phyloP scores from a whole-genome alignment of 345 rosid species.

The Isatis tinctoria region DNA sequence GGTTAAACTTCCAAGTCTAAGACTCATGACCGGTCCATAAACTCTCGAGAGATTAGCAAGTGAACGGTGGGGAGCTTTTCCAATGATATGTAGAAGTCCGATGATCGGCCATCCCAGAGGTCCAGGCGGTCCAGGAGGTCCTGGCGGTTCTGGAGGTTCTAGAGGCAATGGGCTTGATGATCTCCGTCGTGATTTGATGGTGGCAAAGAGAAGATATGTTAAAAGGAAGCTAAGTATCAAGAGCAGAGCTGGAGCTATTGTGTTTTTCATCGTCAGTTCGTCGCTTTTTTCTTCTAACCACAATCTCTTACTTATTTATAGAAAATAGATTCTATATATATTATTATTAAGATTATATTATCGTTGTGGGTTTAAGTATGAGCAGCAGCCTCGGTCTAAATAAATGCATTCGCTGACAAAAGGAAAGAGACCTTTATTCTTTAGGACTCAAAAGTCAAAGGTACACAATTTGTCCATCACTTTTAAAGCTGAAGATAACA shows the following conservation, averaged over 20 bases:
- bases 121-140: slow-evolving; percentile 7
- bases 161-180: neutral
- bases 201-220: slow-evolving; percentile 38
- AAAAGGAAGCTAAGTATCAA: slow-evolving; percentile 35
- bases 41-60: slow-evolving; percentile 25
- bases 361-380: neutral
- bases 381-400: neutral
- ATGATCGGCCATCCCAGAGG: slow-evolving; percentile 21
- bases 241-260: slow-evolving; percentile 9
- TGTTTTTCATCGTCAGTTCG: neutral
- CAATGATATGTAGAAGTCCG: slow-evolving; percentile 20
- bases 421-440: neutral
- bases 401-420: slow-evolving; percentile 8
- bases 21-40: slow-evolving; percentile 34
- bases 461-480: neutral
- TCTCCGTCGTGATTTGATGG: slow-evolving; percentile 18
- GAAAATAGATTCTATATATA: neutral
- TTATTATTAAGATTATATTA: neutral
- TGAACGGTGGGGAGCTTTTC: slow-evolving; percentile 28
- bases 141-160: neutral
- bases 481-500: neutral
- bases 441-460: slow-evolving; percentile 7
- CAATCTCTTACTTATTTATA: neutral
- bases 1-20: slow-evolving; percentile 29
- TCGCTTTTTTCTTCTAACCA: neutral